Evolutionary conservation across 2,329 filamentous ascomycete species (phyloP).

Genomic region (Verticillium nubilum): DNA sequence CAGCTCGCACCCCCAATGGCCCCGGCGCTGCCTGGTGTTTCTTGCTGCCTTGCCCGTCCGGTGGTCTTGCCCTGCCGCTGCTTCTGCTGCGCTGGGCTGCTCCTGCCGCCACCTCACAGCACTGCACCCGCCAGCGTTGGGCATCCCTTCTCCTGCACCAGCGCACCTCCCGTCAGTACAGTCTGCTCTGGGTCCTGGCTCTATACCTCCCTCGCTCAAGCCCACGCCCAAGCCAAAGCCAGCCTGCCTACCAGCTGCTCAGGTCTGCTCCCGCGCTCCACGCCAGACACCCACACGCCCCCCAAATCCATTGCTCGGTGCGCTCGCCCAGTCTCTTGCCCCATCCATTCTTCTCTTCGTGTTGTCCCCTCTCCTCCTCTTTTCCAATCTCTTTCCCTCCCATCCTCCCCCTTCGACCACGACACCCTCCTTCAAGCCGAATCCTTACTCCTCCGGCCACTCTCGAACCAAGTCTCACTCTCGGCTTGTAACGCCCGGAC

Average conservation of each 20-base stretch:
- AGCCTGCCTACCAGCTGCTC: neutral
- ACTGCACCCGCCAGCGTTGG: neutral
- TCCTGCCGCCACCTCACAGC: neutral
- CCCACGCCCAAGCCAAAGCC: neutral
- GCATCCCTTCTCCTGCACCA: neutral
- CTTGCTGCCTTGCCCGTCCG: neutral
- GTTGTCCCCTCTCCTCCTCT: constrained; percentile 12
- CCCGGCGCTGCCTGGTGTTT: neutral
- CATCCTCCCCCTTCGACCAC: constrained; percentile 7
- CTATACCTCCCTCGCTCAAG: neutral
- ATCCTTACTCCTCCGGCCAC: constrained; percentile 6
- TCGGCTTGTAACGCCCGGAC: neutral
- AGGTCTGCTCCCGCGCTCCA: neutral
- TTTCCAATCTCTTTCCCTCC: constrained; percentile 12
- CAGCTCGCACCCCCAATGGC: neutral
- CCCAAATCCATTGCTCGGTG: neutral
- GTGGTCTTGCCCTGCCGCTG: neutral
- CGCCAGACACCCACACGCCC: neutral
- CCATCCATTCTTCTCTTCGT: constrained; percentile 11
- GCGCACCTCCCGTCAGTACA: neutral
- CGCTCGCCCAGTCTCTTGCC: constrained; percentile 3
- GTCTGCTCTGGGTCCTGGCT: neutral
- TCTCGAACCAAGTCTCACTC: constrained; percentile 7
- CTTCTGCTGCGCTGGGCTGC: neutral
- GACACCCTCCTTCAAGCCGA: constrained; percentile 6